These are phyloP conservation scores for Annulohypoxylon stygium DNA, from an alignment of 495 filamentous ascomycete genomes.

Conservation along the genomic window DNA sequence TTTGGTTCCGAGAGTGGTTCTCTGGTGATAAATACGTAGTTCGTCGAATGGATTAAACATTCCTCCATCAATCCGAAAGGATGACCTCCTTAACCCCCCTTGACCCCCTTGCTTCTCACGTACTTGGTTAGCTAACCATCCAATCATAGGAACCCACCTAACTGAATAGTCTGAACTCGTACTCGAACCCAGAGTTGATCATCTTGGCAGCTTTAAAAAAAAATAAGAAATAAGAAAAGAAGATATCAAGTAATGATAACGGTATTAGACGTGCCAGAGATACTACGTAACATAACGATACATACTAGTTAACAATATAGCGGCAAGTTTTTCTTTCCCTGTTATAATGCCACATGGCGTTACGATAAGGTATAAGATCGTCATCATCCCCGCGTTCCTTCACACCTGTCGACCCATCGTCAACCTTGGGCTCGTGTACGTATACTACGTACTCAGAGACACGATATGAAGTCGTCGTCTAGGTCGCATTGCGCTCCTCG, in stretches of 20 bases:
- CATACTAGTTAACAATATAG: background rate
- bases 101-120: slow-evolving; percentile 5
- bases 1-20: slow-evolving; percentile 13
- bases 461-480: slow-evolving; percentile 19
- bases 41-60: slow-evolving; percentile 6
- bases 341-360: slow-evolving; percentile 37
- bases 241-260: slow-evolving; percentile 13
- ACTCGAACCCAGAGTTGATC: slow-evolving; percentile 31
- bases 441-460: background rate
- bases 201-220: slow-evolving; percentile 14
- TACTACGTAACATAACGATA: slow-evolving; percentile 13
- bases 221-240: background rate
- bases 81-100: background rate
- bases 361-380: slow-evolving; percentile 29
- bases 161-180: slow-evolving; percentile 22
- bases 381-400: slow-evolving; percentile 14
- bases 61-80: slow-evolving; percentile 21
- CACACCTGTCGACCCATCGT: slow-evolving; percentile 32
- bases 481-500: slow-evolving; percentile 26
- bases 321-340: slow-evolving; percentile 29
- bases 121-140: slow-evolving; percentile 6
- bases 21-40: slow-evolving; percentile 21
- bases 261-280: slow-evolving; percentile 14
- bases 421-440: background rate
- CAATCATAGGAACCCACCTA: slow-evolving; percentile 6